Evolutionary conservation across 202 grass and related monocot species (phyloP), one percentile per base, ranked within the genome.

Genomic region (Saccharum hybrid): DNA sequence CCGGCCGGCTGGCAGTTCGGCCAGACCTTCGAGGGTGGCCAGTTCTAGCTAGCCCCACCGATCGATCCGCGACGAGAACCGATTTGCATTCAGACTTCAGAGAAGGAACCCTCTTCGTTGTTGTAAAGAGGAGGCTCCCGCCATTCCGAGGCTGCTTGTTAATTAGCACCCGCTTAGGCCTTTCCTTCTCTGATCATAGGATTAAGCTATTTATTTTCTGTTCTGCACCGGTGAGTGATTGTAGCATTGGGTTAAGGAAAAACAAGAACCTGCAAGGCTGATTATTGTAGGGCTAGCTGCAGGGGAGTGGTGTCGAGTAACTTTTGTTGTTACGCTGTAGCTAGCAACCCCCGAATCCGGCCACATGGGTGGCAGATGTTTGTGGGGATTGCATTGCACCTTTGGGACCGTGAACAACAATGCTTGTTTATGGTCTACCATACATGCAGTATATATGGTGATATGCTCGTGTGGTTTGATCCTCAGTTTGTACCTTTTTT

Each of bases 1-100:
- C 91, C 91, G 1, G 85, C 91, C 10, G 93, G 90, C 73, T 96
- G 93, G 93, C 84, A 82, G 10, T 96, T 96, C 82, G 90, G 90
- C 0, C 88, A 90, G 84, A 91, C 93, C 68, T 96, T 92, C 81
- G 85, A 90, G 74, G 92, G 90, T 65, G 60, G 30, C 11, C 94
- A 97, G 70, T 94, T 94, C 79, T 97, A 94, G 14, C 60, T 94
- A 92, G 14, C 60, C 46, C 4, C 12, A 18, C 40, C 1, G 12
- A 0, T 6, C 3, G 2, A 54, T 56, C 16, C 46, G 3, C 43
- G 49, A 54, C 31, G 33, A 72, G 0, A 5, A 52, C 4, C 4
- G 2, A 8, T 37, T 26, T 71, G 33, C 54, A 34, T 43, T 21
- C 54, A 57, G 12, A 15, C 62, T 45, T 62, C 8, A 68, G 78